Percentiles rank a stretch among this genome's conserved stretches.
These are phyloP conservation scores for Mollisia scopiformis DNA, from an alignment of 2,329 filamentous ascomycete species.

Conservation along the genomic window DNA sequence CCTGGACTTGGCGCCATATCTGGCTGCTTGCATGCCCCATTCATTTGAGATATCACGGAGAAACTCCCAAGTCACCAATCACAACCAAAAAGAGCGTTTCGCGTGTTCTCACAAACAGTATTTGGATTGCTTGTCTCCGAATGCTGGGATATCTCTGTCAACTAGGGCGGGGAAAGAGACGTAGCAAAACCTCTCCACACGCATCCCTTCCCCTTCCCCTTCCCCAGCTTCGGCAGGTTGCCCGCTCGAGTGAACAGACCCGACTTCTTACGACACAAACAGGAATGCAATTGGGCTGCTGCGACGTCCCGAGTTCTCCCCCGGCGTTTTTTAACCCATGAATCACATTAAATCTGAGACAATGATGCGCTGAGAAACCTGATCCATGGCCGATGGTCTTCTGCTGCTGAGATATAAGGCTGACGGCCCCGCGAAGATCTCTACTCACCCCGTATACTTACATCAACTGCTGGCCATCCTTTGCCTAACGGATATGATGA, in stretches of 20 bases:
- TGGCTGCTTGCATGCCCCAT: neutral
- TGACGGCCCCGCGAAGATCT: neutral
- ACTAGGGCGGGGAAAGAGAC: neutral
- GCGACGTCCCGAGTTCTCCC: neutral
- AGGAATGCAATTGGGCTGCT: neutral
- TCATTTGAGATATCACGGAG: neutral
- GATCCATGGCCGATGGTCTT: neutral
- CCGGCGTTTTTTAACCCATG: constrained; percentile 4
- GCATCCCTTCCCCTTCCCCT: no score
- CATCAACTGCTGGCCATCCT: no score
- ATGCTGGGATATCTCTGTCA: neutral
- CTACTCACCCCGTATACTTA: neutral
- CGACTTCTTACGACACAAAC: neutral
- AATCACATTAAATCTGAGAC: constrained; percentile 7
- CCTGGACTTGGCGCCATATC: neutral
- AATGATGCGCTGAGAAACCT: neutral
- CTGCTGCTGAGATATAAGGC: neutral
- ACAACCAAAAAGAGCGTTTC: neutral
- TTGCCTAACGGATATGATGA: no score
- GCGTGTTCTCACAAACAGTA: neutral
- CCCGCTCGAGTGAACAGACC: neutral
- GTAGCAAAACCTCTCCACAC: neutral
- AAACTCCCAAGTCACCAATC: constrained; percentile 10
- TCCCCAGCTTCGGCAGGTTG: neutral
- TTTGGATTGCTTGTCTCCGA: neutral